phyloP scores from a whole-genome alignment of 352 stramenopile genomes.

The Globisporangium nagaii region DNA sequence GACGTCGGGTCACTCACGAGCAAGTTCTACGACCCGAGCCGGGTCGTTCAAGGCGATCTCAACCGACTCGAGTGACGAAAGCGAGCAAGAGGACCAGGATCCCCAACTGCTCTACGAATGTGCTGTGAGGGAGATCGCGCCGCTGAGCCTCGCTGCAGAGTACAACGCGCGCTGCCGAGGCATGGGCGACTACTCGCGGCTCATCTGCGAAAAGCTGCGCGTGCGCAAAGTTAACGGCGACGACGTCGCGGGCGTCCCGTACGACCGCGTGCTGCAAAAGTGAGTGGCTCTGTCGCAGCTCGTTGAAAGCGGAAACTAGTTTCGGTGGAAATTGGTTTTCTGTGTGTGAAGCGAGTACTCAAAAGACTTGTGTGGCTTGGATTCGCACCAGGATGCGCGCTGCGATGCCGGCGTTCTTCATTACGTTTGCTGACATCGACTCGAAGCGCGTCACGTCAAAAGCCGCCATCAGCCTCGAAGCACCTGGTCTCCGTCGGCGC shows the following conservation, averaged over 20 bases:
- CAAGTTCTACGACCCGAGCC: not conserved
- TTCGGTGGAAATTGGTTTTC: not conserved
- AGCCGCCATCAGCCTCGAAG: not conserved
- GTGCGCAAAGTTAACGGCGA: constrained; percentile 43
- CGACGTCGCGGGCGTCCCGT: constrained; percentile 33
- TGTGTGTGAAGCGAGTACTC: not conserved
- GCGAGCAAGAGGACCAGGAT: not conserved
- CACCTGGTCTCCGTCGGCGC: not conserved
- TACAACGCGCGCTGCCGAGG: constrained; percentile 46
- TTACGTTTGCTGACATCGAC: constrained; percentile 41
- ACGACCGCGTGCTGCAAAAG: constrained; percentile 41
- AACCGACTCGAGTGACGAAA: not conserved
- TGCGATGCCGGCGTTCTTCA: constrained; percentile 26
- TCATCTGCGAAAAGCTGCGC: constrained; percentile 31
- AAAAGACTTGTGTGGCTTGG: not conserved
- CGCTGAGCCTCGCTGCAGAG: constrained; percentile 30
- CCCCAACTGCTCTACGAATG: constrained; percentile 25
- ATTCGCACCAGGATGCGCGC: constrained; percentile 55
- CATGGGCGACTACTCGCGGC: constrained; percentile 36
- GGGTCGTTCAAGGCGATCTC: not conserved
- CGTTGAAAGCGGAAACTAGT: too few relatives aligned
- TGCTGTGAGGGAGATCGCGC: constrained; percentile 32
- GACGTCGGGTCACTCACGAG: not conserved
- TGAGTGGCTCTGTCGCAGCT: constrained; percentile 4
- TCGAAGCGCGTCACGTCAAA: constrained; percentile 8